Base-by-base conservation (phyloP, 106 monocot genomes). In the Narthecium ossifragum region DNA sequence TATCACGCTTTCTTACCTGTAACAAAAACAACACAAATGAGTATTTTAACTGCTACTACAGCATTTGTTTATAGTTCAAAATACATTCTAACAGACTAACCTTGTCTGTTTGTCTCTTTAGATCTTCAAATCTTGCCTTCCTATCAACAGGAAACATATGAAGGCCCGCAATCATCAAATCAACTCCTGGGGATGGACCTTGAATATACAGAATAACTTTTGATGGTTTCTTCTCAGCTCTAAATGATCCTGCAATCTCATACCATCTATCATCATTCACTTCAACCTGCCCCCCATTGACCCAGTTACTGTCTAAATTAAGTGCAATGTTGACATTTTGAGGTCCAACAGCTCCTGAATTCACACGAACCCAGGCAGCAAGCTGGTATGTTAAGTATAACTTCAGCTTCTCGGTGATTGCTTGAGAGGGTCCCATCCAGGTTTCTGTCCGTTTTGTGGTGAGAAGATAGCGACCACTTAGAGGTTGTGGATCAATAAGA, bases 361-460 rank as follows among this genome's bases (percentile, higher is more conserved):
- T 74, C 46, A 85, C 71, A 29, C 88, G 77, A 67, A 85, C 88
- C 93, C 88, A 93, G 41, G 88, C 79, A 38, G 88, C 65, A 20
- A 93, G 66, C 67, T 75, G 88, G 63, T 89, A 85, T 26, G 88
- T 93, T 30, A 78, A 15, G 24, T 89, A 61, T 34, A 80, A 50
- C 52, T 69, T 80, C 29, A 93, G 37, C 58, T 73, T 82, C 45
- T 77, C 70, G 14, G 88, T 89, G 47, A 93, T 77, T 6, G 46
- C 63, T 64, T 93, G 93, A 64, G 89, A 79, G 38, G 89, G 93
- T 5, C 85, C 93, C 93, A 93, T 93, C 93, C 88, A 93, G 3
- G 62, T 89, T 30, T 85, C 85, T 8, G 77, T 64, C 29, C 93
- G 79, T 57, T 80, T 72, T 0, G 69, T 64, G 22, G 61, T 67